phyloP scores from a whole-genome alignment of 139 green algal genomes.

The Auxenochlorella pyrenoidosa region DNA sequence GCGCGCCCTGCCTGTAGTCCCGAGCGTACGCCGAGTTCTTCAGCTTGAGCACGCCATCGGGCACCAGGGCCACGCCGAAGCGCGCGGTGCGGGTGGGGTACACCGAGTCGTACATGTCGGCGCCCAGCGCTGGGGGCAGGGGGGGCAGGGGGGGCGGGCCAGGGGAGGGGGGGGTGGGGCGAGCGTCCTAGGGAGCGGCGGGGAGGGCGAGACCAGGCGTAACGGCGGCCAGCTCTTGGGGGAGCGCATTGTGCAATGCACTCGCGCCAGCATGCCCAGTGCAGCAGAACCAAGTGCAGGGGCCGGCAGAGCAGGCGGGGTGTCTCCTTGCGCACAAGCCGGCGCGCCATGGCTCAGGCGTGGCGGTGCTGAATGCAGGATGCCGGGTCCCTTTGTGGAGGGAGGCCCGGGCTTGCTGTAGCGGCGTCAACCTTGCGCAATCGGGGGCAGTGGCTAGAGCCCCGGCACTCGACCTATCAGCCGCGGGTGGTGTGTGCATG shows the following conservation, averaged over 20 bases:
- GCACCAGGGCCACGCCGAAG: conserved; percentile 94
- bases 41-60: conserved; percentile 82
- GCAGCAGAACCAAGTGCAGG: neutral
- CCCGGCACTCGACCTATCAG: conserved; percentile 41
- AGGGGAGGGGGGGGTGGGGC: neutral
- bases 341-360: neutral
- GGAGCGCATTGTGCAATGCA: too few species aligned
- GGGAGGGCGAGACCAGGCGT: too few species aligned
- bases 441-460: conserved; percentile 32
- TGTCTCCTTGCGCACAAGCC: conserved; percentile 17
- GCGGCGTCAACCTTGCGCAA: conserved; percentile 38
- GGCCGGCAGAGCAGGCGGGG: neutral
- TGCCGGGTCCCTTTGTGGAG: neutral
- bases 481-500: neutral
- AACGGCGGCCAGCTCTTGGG: too few species aligned
- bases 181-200: neutral
- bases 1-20: conserved; percentile 62
- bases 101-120: conserved; percentile 97
- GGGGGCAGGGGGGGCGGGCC: neutral
- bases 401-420: neutral
- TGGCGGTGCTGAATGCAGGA: conserved; percentile 8
- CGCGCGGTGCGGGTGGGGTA: conserved; percentile 96
- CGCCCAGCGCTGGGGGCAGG: conserved; percentile 74
- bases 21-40: conserved; percentile 70
- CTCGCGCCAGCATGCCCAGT: too few species aligned